A percentile compares a stretch with the other conserved stretches of the same genome.
Evolutionary conservation across 2,329 filamentous ascomycete genomes (phyloP).

Genomic region (Teratosphaeria gauchensis): DNA sequence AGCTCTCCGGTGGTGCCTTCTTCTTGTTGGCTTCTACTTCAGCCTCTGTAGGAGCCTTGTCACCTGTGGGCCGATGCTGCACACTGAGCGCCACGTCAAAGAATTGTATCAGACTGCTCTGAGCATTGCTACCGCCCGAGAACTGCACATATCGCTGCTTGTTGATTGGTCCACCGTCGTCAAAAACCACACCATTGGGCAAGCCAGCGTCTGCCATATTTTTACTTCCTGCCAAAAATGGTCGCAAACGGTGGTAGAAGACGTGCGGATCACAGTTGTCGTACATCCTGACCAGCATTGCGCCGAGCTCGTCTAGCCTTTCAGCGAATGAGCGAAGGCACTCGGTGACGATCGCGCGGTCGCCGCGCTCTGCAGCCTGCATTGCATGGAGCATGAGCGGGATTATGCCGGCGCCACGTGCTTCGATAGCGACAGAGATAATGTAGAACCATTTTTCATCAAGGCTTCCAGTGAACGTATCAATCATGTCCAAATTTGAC

Average conservation of each 20-base stretch:
- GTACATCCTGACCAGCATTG: conserved; percentile 78
- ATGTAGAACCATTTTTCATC: conserved; percentile 99
- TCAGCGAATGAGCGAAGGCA: conserved; percentile 79
- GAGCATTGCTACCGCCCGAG: conserved; percentile 89
- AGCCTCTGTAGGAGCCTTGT: conserved; percentile 39
- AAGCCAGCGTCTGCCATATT: conserved; percentile 95
- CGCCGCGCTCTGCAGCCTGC: conserved; percentile 60
- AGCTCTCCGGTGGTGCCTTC: conserved; percentile 50
- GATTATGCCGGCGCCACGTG: conserved; percentile 76
- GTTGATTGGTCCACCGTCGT: conserved; percentile 50
- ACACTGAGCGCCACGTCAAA: conserved; percentile 88
- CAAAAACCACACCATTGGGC: conserved; percentile 78
- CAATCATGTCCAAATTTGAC: conserved; percentile 77
- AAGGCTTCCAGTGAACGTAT: conserved; percentile 84
- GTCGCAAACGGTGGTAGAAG: conserved; percentile 94
- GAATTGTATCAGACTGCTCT: conserved; percentile 94
- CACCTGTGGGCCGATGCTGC: conserved; percentile 81
- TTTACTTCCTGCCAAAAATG: conserved; percentile 90
- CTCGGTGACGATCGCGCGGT: conserved; percentile 61
- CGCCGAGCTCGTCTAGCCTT: conserved; percentile 72
- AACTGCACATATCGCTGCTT: conserved; percentile 64
- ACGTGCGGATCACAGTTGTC: conserved; percentile 89
- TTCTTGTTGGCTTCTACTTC: conserved; percentile 39
- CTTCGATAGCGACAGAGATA: conserved; percentile 90
- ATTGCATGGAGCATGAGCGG: conserved; percentile 85